These are phyloP conservation scores for Gynostemma pentaphyllum DNA, from an alignment of 306 rosid species.

Conservation along the genomic window DNA sequence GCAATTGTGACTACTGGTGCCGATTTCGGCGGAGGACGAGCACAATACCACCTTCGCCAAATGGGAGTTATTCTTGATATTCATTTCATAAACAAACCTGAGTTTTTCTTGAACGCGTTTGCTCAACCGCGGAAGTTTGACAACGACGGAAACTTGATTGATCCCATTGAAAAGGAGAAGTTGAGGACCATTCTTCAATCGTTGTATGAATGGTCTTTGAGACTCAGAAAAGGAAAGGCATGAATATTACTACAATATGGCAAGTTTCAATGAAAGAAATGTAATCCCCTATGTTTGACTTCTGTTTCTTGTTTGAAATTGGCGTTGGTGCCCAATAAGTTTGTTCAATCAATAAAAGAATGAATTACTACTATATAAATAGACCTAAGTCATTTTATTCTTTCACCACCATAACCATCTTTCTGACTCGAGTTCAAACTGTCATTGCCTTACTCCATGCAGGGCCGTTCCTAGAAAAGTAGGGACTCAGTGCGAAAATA, in stretches of 20 bases:
- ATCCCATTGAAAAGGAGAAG: conserved; percentile 25
- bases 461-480: too few relatives aligned
- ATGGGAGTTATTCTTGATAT: conserved; percentile 68
- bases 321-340: too few relatives aligned
- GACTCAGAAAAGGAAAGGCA: conserved; percentile 25
- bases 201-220: conserved; percentile 33
- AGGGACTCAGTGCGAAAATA: too few relatives aligned
- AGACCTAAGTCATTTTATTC: too few relatives aligned
- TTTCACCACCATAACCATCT: too few relatives aligned
- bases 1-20: conserved; percentile 86
- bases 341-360: too few relatives aligned
- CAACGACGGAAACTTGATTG: conserved; percentile 55
- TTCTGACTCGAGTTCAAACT: too few relatives aligned
- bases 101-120: conserved; percentile 49
- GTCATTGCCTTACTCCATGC: too few relatives aligned
- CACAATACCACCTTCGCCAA: conserved; percentile 87
- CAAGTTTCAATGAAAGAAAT: too few relatives aligned
- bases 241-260: background rate
- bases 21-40: conserved; percentile 48
- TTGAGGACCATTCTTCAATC: conserved; percentile 42
- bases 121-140: conserved; percentile 67
- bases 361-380: too few relatives aligned
- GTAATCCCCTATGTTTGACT: too few relatives aligned
- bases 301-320: too few relatives aligned
- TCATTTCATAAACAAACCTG: conserved; percentile 92